These are phyloP conservation scores for Botrytis hyacinthi DNA, from an alignment of 2,329 filamentous ascomycete genomes.

Conservation along the genomic window DNA sequence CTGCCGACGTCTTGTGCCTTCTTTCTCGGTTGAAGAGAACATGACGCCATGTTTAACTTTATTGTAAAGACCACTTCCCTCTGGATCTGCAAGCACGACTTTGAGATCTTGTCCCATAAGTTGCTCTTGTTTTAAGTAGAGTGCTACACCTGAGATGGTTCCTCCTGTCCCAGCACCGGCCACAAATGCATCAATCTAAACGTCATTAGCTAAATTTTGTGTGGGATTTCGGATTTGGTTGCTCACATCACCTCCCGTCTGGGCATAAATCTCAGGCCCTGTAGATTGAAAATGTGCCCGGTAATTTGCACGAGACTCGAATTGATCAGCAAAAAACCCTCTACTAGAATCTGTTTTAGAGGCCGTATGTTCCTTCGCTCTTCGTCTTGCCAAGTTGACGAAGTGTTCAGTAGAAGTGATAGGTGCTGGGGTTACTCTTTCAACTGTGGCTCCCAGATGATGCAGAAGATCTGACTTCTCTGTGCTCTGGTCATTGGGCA, in stretches of 20 bases:
- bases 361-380: slow-evolving; percentile 71
- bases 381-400: slow-evolving; percentile 81
- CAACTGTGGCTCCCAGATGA: slow-evolving; percentile 88
- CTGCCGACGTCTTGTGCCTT: slow-evolving; percentile 82
- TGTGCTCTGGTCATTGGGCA: slow-evolving; percentile 85
- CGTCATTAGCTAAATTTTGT: slow-evolving; percentile 21
- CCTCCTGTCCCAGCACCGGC: slow-evolving; percentile 93
- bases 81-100: slow-evolving; percentile 87
- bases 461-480: slow-evolving; percentile 89
- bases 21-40: slow-evolving; percentile 84
- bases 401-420: slow-evolving; percentile 94
- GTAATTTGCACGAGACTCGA: slow-evolving; percentile 89
- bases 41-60: slow-evolving; percentile 91
- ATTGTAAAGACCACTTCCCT: slow-evolving; percentile 91
- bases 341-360: slow-evolving; percentile 58
- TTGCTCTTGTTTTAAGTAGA: slow-evolving; percentile 70
- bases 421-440: slow-evolving; percentile 84
- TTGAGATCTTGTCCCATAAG: slow-evolving; percentile 45
- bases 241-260: slow-evolving; percentile 60
- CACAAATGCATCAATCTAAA: slow-evolving; percentile 77
- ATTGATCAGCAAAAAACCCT: slow-evolving; percentile 95
- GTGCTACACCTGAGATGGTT: slow-evolving; percentile 83
- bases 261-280: slow-evolving; percentile 82
- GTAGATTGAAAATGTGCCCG: slow-evolving; percentile 78
- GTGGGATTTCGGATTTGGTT: not conserved